These are phyloP conservation scores for Cytospora schulzeri DNA, from an alignment of 2,329 filamentous ascomycete genomes.

Conservation along the genomic window DNA sequence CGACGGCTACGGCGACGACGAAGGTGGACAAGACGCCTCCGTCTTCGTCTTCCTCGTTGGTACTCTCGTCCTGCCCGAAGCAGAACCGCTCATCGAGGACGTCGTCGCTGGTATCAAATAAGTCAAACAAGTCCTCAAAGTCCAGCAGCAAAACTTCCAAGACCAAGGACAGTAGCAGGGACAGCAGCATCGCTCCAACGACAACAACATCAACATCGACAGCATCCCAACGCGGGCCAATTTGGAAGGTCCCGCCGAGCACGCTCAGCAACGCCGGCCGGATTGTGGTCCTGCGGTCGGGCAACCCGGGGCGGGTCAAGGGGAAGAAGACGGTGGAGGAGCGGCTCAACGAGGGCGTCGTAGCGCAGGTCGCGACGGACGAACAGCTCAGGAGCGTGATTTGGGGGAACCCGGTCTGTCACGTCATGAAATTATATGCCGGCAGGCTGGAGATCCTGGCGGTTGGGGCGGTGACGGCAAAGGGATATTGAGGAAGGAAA, in stretches of 20 bases:
- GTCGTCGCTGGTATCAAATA: constrained; percentile 35
- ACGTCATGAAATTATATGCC: constrained; percentile 79
- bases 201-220: not conserved
- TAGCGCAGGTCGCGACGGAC: constrained; percentile 70
- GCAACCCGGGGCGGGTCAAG: constrained; percentile 41
- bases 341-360: constrained; percentile 60
- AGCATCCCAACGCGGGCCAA: constrained; percentile 38
- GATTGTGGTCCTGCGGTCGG: constrained; percentile 66
- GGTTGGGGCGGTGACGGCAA: constrained; percentile 63
- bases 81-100: constrained; percentile 34
- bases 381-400: constrained; percentile 69
- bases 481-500: constrained; percentile 29
- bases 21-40: constrained; percentile 11
- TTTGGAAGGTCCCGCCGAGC: constrained; percentile 67
- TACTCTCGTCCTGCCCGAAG: constrained; percentile 27
- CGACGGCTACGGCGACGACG: constrained; percentile 14
- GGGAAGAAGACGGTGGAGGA: constrained; percentile 53
- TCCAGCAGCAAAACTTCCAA: constrained; percentile 24
- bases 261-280: constrained; percentile 71
- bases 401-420: constrained; percentile 80
- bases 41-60: constrained; percentile 18
- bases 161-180: not conserved
- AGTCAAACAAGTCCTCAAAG: constrained; percentile 36
- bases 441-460: constrained; percentile 71
- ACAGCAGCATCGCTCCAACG: constrained; percentile 29